Evolutionary conservation across 2,329 filamentous ascomycete genomes (phyloP), one percentile per base, ranked within the genome.

Genomic region (Xenoacremonium recifei): DNA sequence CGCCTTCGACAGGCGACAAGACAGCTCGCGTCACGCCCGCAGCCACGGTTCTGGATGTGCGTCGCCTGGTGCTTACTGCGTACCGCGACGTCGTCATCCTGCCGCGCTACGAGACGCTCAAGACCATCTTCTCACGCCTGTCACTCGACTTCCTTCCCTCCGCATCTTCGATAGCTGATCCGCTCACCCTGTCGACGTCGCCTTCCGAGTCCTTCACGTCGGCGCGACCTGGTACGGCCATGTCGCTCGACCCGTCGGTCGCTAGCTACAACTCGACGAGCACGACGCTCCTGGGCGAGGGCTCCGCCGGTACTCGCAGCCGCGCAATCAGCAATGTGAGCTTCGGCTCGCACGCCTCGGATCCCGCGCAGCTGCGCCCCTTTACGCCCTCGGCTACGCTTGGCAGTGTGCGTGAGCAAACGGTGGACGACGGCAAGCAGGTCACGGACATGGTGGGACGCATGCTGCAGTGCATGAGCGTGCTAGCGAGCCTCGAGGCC

Each of bases 381-480:
- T 79, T 76, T 45, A 79, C 76, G 4, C 74, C 74, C 3, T 68
- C 67, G 35, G 59, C 61, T 4, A n/a, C n/a, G n/a, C 59, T 70
- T 17, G 65, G 63, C 40, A 72, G 69, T 47, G 61, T 75, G 36
- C 72, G 75, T 42, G 75, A 82, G 57, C 77, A 80, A 56, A 81
- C 81, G 58, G 69, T 80, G 12, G 79, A 84, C 61, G 80, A 86
- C 57, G 85, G 82, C 36, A 79, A 89, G 61, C 82, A 93, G 59
- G 82, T 97, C 40, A 96, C 93, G 1, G 91, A 97, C 54, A 96
- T 92, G 54, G 91, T 96, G 1, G 93, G 90, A 0, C 77, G 92
- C 37, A 95, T 99, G 89, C 73, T 99, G 49, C 93, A 99, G 70
- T 99, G 93, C 65, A 85, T 97, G 66, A 92, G 86, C 62, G 90